Conservation (phyloP, 2,329 filamentous ascomycete genomes). For the Fusarium bulbicola region DNA sequence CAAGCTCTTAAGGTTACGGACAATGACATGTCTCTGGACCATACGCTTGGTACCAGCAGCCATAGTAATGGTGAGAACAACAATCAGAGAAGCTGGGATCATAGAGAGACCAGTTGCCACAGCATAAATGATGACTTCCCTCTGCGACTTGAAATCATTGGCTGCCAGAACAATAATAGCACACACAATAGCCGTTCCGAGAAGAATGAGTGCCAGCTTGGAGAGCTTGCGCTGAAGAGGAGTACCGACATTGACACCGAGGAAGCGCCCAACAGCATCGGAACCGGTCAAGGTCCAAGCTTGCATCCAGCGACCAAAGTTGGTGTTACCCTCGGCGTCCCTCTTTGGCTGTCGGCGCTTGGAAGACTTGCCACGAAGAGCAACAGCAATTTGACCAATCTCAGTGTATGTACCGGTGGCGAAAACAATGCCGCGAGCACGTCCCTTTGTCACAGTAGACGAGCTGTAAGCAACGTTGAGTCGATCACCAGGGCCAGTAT, state of each 20-base stretch:
- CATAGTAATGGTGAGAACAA: conserved; percentile 69
- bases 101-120: conserved; percentile 59
- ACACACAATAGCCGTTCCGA: conserved; percentile 72
- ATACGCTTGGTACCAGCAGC: conserved; percentile 62
- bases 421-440: conserved; percentile 67
- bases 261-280: conserved; percentile 68
- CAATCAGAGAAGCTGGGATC: conserved; percentile 59
- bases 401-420: conserved; percentile 70
- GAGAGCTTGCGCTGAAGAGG: conserved; percentile 75
- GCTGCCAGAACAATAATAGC: conserved; percentile 76
- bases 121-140: conserved; percentile 67
- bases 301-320: conserved; percentile 45
- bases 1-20: conserved; percentile 60
- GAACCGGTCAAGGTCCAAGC: conserved; percentile 53
- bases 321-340: conserved; percentile 53
- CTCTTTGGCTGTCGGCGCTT: conserved; percentile 51
- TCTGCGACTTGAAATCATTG: conserved; percentile 62
- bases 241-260: conserved; percentile 74
- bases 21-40: conserved; percentile 62
- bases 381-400: conserved; percentile 67
- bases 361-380: conserved; percentile 52
- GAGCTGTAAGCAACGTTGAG: conserved; percentile 71
- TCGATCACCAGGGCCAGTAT: conserved; percentile 63
- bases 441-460: conserved; percentile 69
- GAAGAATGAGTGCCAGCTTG: conserved; percentile 72